Conservation (phyloP, 2,329 filamentous ascomycete genomes). For the Ophiosphaerella narmari region DNA sequence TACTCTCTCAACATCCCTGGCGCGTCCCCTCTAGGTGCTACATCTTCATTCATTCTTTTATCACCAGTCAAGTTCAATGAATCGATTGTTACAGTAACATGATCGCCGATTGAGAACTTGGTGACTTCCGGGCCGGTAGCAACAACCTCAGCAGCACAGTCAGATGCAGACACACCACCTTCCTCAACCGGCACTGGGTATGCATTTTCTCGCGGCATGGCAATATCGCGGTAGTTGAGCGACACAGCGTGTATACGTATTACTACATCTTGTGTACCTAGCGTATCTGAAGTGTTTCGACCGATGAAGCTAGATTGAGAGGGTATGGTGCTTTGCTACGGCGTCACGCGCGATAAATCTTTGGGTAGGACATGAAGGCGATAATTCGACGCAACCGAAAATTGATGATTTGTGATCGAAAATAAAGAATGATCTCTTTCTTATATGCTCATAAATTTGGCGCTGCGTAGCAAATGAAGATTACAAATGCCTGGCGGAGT, state of each 20-base stretch:
- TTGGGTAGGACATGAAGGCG: slow-evolving; percentile 16
- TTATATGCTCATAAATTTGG: no score
- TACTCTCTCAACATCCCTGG: slow-evolving; percentile 31
- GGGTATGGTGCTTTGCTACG: slow-evolving; percentile 17
- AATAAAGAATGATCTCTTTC: no score
- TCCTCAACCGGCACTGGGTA: slow-evolving; percentile 15
- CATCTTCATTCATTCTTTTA: slow-evolving; percentile 7
- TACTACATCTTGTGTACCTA: slow-evolving; percentile 23
- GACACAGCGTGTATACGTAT: slow-evolving; percentile 33
- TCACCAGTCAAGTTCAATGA: slow-evolving; percentile 12
- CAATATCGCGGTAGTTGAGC: slow-evolving; percentile 35
- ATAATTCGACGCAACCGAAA: no score
- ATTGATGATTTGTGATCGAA: no score
- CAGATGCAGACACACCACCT: slow-evolving; percentile 26
- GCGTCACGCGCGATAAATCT: slow-evolving; percentile 21
- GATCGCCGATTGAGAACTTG: slow-evolving; percentile 27
- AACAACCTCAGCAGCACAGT: slow-evolving; percentile 32
- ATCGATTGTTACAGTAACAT: slow-evolving; percentile 22
- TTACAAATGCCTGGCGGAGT: no score
- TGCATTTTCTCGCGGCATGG: slow-evolving; percentile 23
- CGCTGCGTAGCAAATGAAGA: no score
- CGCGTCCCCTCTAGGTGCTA: slow-evolving; percentile 11
- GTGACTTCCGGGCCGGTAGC: slow-evolving; percentile 21
- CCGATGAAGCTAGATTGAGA: slow-evolving; percentile 6
- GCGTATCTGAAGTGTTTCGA: slow-evolving; percentile 16